phyloP scores from a whole-genome alignment of 169 alveolate species.

The Perkinsus chesapeaki region DNA sequence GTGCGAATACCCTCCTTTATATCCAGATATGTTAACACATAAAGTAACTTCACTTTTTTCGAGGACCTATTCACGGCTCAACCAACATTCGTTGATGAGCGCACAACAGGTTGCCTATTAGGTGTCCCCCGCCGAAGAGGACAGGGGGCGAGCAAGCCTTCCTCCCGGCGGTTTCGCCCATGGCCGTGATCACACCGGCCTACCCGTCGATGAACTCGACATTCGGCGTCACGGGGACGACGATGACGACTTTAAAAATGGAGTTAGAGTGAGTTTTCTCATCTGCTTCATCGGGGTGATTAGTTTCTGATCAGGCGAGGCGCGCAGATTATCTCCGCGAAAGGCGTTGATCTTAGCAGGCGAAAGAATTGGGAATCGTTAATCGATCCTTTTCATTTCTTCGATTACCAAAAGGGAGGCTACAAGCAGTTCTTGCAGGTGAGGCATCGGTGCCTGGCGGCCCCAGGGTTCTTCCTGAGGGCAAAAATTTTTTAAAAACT shows the following conservation, averaged over 20 bases:
- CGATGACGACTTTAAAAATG: slow-evolving; percentile 74
- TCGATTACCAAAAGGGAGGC: neutral
- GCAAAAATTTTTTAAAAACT: neutral
- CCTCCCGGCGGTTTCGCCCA: slow-evolving; percentile 27
- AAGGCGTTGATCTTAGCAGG: neutral
- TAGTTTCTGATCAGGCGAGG: neutral
- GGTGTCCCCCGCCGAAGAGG: neutral
- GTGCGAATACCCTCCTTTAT: too few species aligned
- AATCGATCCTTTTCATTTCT: neutral
- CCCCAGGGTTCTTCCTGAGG: neutral
- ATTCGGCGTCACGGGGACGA: slow-evolving; percentile 77
- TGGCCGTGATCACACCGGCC: slow-evolving; percentile 93
- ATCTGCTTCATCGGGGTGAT: neutral
- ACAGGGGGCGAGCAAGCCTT: neutral
- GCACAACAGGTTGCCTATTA: neutral
- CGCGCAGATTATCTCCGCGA: neutral
- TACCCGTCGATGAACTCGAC: slow-evolving; percentile 91
- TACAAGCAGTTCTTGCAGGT: neutral
- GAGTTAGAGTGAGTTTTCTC: slow-evolving; percentile 67
- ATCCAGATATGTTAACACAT: too few species aligned
- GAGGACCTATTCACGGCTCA: too few species aligned
- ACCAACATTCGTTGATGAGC: too few species aligned
- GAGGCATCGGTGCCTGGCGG: neutral
- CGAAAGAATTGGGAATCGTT: neutral
- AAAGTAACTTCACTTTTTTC: too few species aligned